Evolutionary conservation across 495 filamentous ascomycete species (phyloP), one percentile per base, ranked within the genome.

Genomic region (Neurospora sp.): DNA sequence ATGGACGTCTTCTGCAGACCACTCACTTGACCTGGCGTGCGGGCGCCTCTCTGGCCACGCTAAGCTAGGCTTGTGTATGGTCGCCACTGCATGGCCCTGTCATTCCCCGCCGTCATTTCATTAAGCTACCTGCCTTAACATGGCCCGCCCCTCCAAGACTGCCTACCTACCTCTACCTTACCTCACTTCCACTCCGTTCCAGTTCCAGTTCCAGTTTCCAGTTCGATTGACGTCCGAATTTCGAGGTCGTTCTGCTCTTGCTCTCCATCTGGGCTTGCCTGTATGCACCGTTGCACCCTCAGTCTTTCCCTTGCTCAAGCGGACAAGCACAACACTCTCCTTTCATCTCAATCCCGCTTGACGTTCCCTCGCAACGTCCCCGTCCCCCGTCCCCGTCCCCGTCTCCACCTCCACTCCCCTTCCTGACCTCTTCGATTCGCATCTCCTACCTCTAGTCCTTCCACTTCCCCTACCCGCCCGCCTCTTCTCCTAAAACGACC

Each of bases 91-190:
- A 75, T 73, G 77, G 78, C 78, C 78, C 79, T 81, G 77, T 77
- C 77, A 71, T 79, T 81, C 79, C 79, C 79, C 78, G 79, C 79
- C 79, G 76, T 81, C 79, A 77, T 80, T 79, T 79, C 78, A 80
- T 75, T 75, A 75, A 78, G 79, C 79, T 78, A 80, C 54, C 54
- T 66, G 54, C 54, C 54, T 66, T 35, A 66, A 76, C 72, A 75
- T 76, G 77, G 77, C 78, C 77, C 79, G 77, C 79, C 79, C 78
- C 79, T 81, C 79, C 79, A 81, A 78, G 77, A 79, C 77, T 10
- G 9, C 38, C 76, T 75, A 5, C 54, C 54, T 31, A 62, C 54
- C 54, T 66, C 46, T 62, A 66, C 27, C 54, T 66, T 27, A 66
- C 20, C 54, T 66, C 27, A 66, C 54, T 66, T 66, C 27, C 12